These are phyloP conservation scores for Boletus edulis DNA, from an alignment of 768 basidiomycete species.

Conservation along the genomic window DNA sequence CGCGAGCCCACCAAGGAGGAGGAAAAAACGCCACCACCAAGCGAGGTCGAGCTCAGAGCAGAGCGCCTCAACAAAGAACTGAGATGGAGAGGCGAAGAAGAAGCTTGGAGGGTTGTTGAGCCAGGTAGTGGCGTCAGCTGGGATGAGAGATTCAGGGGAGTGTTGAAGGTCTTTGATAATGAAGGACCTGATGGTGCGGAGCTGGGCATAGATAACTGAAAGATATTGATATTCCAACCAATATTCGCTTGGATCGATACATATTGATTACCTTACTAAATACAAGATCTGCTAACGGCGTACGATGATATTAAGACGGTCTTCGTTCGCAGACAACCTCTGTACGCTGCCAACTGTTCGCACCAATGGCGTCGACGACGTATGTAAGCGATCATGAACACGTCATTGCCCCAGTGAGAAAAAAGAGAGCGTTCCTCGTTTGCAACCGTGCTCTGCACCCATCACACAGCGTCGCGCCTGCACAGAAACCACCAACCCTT, in stretches of 20 bases:
- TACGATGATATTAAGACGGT: no score
- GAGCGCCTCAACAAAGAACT: conserved; percentile 89
- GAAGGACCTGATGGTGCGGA: conserved; percentile 24
- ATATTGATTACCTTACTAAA: not conserved
- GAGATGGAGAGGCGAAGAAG: conserved; percentile 76
- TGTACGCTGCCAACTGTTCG: no score
- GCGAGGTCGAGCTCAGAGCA: conserved; percentile 83
- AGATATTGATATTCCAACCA: not conserved
- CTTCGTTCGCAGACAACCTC: no score
- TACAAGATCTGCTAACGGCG: no score
- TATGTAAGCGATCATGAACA: no score
- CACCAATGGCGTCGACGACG: no score
- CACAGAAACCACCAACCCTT: no score
- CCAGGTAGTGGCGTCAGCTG: conserved; percentile 64
- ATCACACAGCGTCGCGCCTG: no score
- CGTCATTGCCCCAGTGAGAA: no score
- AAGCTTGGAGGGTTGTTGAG: conserved; percentile 76
- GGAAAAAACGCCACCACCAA: conserved; percentile 69
- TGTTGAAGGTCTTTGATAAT: conserved; percentile 59
- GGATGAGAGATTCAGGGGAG: conserved; percentile 68
- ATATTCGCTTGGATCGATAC: not conserved
- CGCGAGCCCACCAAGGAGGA: conserved; percentile 90
- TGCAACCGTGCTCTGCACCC: no score
- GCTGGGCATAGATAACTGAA: not conserved
- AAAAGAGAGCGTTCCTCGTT: no score